phyloP scores from a whole-genome alignment of 441 rosid species.

The Gossypium gossypioides region DNA sequence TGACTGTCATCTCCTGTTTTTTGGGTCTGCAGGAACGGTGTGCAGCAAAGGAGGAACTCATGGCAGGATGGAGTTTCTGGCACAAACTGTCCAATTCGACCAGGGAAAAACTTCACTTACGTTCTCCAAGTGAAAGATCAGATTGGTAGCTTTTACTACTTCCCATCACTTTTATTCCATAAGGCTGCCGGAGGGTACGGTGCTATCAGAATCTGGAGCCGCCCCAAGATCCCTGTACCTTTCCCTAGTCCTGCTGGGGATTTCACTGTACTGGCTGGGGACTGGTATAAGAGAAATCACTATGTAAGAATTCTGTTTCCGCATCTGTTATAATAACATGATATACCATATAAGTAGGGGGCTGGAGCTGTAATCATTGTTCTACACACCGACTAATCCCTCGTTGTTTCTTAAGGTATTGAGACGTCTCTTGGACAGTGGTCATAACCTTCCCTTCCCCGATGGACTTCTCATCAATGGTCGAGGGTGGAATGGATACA shows the following conservation, averaged over 20 bases:
- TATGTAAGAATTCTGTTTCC: conserved; percentile 29
- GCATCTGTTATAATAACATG: background rate
- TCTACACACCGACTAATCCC: background rate
- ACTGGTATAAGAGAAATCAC: conserved; percentile 54
- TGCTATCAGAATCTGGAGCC: conserved; percentile 54
- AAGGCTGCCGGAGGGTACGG: conserved; percentile 63
- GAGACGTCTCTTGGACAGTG: conserved; percentile 40
- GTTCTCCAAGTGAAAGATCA: conserved; percentile 53
- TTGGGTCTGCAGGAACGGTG: conserved; percentile 38
- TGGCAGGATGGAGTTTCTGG: conserved; percentile 60
- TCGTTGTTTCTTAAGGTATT: conserved; percentile 22
- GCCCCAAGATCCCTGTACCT: conserved; percentile 52
- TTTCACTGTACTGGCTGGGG: conserved; percentile 44
- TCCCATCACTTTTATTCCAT: conserved; percentile 51
- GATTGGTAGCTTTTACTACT: conserved; percentile 52
- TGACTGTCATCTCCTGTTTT: background rate
- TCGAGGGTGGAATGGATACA: conserved; percentile 54
- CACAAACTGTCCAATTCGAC: conserved; percentile 54
- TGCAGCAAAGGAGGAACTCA: conserved; percentile 54
- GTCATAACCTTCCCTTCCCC: conserved; percentile 38
- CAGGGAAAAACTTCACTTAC: conserved; percentile 51
- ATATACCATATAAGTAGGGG: background rate
- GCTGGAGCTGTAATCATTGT: background rate
- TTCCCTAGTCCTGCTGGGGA: conserved; percentile 46
- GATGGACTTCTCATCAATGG: conserved; percentile 63